Evolutionary conservation across 345 rosid species (phyloP), one percentile per base, ranked within the genome.

Genomic region (Stellera chamaejasme): DNA sequence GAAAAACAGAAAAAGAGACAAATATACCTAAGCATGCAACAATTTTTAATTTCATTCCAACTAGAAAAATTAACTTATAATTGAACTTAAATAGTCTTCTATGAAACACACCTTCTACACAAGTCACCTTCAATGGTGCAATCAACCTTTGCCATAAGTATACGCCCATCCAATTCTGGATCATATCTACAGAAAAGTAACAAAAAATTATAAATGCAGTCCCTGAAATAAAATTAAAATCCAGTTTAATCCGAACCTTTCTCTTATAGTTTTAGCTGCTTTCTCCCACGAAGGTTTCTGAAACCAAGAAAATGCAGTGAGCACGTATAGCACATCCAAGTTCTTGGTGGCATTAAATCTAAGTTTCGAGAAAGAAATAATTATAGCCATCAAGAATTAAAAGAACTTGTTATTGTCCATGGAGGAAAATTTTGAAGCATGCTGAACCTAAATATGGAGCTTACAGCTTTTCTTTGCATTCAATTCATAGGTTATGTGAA

Each of bases 241-340:
- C 53, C 53, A 45, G 23, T 27, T 50, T 41, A 58, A 36, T 68
- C 7, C 52, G 48, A 52, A 93, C 99, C 95, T 87, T 70, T 90
- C 86, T 69, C 78, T 81, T 56, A 89, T 72, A 67, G 76, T 79
- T 63, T 77, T 82, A 48, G 97, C 96, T 56, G 99, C 87, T 62
- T 81, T 93, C 78, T 93, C 99, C 99, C 99, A 93, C 12, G 99
- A 85, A 49, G 97, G 90, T 85, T 85, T 94, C 99, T 94, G 88
- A 64, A 49, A 80, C 52, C 53, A 64, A 60, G 27, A 54, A 28
- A 55, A 47, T 43, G 16, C 9, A 64, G 62, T 52, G 44, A 64
- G 63, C 27, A 48, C 47, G 48, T 11, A 43, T 11, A 7, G 23
- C 9, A 25, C 53, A 15, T 58, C 46, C 11, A 64, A 48, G 45